Percentiles rank a stretch among this genome's conserved stretches.
These are phyloP conservation scores for Cryptosporidium andersoni DNA, from an alignment of 169 alveolate species.

Conservation along the genomic window DNA sequence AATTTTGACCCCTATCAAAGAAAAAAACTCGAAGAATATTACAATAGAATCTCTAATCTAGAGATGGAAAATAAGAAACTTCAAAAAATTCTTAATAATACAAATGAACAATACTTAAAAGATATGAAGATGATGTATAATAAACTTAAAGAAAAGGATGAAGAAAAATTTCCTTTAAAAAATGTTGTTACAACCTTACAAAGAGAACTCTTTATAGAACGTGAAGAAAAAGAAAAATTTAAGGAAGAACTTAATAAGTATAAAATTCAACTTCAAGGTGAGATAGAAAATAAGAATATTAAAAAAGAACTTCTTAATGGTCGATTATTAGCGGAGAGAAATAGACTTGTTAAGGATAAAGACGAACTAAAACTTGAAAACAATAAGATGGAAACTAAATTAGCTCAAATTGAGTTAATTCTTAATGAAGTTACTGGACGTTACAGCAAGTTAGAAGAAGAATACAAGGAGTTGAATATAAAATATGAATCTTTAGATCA, in stretches of 20 bases:
- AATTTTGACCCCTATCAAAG: background rate
- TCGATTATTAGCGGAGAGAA: constrained; percentile 36
- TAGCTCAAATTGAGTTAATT: constrained; percentile 18
- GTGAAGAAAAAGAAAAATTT: constrained; percentile 46
- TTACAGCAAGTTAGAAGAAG: constrained; percentile 23
- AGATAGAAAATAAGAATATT: constrained; percentile 27
- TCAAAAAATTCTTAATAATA: constrained; percentile 1
- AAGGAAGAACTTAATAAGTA: constrained; percentile 24
- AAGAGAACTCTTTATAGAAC: constrained; percentile 42
- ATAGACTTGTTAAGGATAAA: constrained; percentile 11
- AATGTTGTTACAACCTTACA: constrained; percentile 49
- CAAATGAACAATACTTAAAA: constrained; percentile 20
- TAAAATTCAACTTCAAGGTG: constrained; percentile 47
- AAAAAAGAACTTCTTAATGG: constrained; percentile 41
- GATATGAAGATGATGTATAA: constrained; percentile 33
- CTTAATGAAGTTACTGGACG: constrained; percentile 26
- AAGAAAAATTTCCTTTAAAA: constrained; percentile 63
- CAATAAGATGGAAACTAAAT: background rate
- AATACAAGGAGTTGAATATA: constrained; percentile 13
- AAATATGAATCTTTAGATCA: constrained; percentile 50
- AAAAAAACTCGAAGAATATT: constrained; percentile 17
- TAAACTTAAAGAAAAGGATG: constrained; percentile 45
- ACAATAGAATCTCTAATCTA: constrained; percentile 12
- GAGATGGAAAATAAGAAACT: constrained; percentile 32
- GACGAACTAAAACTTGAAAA: constrained; percentile 12